Conservation (phyloP, 257 asterid genomes). For the Paulownia fortunei region DNA sequence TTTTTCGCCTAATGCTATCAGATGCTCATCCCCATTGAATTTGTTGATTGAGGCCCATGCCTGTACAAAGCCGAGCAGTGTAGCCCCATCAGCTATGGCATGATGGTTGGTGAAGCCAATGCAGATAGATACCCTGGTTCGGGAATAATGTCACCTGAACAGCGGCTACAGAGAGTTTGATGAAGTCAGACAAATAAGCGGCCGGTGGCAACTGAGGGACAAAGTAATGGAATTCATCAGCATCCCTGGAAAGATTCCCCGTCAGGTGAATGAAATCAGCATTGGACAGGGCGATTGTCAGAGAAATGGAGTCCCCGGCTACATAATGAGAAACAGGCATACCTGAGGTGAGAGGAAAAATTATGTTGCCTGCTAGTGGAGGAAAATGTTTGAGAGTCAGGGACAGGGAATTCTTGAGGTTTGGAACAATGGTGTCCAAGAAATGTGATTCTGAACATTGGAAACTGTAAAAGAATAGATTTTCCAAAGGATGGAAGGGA, state of each 20-base stretch:
- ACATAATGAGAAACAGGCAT: slow-evolving; percentile 10
- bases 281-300: slow-evolving; percentile 8
- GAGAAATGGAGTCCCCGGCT: slow-evolving; percentile 16
- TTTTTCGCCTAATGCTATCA: neutral
- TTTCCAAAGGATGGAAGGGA: neutral
- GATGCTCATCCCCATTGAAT: slow-evolving; percentile 1
- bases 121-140: neutral
- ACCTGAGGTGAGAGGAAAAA: slow-evolving; percentile 2
- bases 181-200: neutral
- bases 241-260: neutral
- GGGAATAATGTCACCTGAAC: slow-evolving; percentile 11
- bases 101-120: neutral
- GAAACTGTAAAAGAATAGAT: neutral
- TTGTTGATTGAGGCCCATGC: slow-evolving; percentile 24
- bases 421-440: neutral
- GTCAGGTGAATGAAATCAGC: slow-evolving; percentile 2
- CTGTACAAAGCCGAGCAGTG: neutral
- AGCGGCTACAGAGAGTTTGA: neutral
- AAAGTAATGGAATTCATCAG: neutral
- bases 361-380: slow-evolving; percentile 6
- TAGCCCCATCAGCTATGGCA: neutral
- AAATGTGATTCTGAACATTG: neutral
- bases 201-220: neutral
- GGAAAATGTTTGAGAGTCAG: slow-evolving; percentile 19
- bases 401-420: slow-evolving; percentile 11